These are phyloP conservation scores for Pachyrhizus erosus DNA, from an alignment of 306 rosid species.

Conservation along the genomic window DNA sequence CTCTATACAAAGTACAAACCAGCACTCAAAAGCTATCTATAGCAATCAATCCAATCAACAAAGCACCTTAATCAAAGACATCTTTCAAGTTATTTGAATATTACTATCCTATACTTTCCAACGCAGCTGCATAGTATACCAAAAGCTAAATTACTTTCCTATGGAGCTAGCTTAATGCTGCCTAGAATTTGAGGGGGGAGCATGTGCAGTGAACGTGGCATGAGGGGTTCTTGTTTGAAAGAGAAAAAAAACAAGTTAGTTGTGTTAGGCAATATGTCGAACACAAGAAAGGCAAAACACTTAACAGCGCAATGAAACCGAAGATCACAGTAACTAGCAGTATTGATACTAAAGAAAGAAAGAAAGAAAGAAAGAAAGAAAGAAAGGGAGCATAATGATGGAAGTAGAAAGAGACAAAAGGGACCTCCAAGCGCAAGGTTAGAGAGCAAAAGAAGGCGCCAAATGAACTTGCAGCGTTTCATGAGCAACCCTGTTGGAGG, in stretches of 20 bases:
- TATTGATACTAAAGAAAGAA: background rate
- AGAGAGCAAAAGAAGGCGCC: constrained; percentile 81
- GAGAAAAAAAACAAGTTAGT: background rate
- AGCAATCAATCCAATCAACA: background rate
- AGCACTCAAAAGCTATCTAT: background rate
- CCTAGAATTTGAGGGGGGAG: background rate
- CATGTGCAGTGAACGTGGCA: background rate
- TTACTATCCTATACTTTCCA: no score
- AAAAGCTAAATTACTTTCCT: background rate
- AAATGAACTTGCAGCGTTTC: constrained; percentile 68
- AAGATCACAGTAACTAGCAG: background rate
- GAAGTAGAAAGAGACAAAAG: background rate
- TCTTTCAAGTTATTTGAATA: background rate
- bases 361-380: background rate
- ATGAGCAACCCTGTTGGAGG: constrained; percentile 50
- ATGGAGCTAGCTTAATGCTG: background rate
- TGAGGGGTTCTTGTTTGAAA: background rate
- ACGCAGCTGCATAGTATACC: no score
- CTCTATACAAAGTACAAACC: background rate
- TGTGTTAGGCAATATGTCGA: constrained; percentile 50
- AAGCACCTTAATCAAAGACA: background rate
- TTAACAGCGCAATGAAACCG: background rate
- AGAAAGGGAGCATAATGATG: background rate
- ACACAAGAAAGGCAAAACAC: constrained; percentile 44
- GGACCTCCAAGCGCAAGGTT: constrained; percentile 88